Conservation (phyloP, 2,329 filamentous ascomycete species). For the Calcarisporium arbuscula region DNA sequence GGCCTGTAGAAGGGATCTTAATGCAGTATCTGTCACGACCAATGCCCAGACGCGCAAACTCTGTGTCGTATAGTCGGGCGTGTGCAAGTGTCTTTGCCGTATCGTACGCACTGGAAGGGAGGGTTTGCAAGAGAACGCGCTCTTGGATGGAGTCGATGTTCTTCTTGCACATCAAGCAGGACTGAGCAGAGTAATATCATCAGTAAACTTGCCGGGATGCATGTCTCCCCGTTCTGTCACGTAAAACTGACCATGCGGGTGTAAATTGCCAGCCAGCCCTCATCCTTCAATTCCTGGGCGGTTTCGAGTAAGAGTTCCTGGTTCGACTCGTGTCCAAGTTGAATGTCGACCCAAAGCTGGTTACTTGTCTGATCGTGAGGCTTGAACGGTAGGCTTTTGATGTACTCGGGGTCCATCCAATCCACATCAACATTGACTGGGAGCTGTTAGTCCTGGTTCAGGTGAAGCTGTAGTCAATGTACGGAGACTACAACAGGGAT, state of each 20-base stretch:
- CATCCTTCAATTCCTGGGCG: constrained; percentile 34
- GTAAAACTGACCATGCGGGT: constrained; percentile 32
- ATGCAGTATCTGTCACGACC: constrained; percentile 40
- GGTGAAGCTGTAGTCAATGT: too few species aligned
- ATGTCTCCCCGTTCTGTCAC: too few species aligned
- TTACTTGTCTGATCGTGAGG: constrained; percentile 45
- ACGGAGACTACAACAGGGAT: background rate
- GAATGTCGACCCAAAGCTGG: constrained; percentile 41
- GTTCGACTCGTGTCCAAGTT: constrained; percentile 37
- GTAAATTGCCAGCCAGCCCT: constrained; percentile 42
- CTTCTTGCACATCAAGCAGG: constrained; percentile 39
- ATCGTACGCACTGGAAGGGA: constrained; percentile 40
- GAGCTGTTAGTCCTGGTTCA: background rate
- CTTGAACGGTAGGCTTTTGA: constrained; percentile 35
- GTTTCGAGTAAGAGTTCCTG: constrained; percentile 33
- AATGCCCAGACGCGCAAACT: constrained; percentile 39
- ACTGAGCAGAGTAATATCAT: too few species aligned
- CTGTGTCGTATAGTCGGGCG: constrained; percentile 37
- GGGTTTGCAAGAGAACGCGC: constrained; percentile 42
- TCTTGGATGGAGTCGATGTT: constrained; percentile 39
- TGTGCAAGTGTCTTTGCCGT: constrained; percentile 37
- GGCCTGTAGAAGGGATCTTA: constrained; percentile 44
- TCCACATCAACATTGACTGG: constrained; percentile 45
- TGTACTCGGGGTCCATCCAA: constrained; percentile 44
- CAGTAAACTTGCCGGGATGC: too few species aligned